A percentile compares a stretch with the other conserved stretches of the same genome.
Evolutionary conservation across 1,139 yeast genomes (phyloP).

Genomic region (Chernovozyma aurita): DNA sequence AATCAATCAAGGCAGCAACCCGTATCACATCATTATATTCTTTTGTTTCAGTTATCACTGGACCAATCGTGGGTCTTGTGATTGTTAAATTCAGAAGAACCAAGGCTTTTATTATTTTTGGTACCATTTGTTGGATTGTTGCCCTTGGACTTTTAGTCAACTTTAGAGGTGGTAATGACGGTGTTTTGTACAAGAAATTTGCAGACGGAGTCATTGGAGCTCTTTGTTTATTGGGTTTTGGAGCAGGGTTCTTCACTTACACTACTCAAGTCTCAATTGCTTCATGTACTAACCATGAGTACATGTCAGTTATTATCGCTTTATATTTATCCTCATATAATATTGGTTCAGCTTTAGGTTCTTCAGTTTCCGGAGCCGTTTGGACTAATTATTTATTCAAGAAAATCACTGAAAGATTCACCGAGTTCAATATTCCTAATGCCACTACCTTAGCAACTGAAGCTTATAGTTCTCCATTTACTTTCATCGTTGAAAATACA

Average conservation of each 20-base stretch:
- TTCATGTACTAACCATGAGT: constrained; percentile 32
- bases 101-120: constrained; percentile 58
- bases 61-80: constrained; percentile 54
- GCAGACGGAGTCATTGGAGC: constrained; percentile 35
- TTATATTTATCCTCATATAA: constrained; percentile 30
- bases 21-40: constrained; percentile 61
- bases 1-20: constrained; percentile 56
- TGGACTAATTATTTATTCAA: constrained; percentile 30
- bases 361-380: constrained; percentile 35
- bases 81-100: constrained; percentile 49
- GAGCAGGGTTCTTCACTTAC: constrained; percentile 35
- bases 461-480: constrained; percentile 28
- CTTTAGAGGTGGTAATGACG: constrained; percentile 50
- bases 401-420: constrained; percentile 5
- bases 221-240: constrained; percentile 29
- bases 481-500: constrained; percentile 19
- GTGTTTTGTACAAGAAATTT: constrained; percentile 25
- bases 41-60: constrained; percentile 60
- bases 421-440: constrained; percentile 2
- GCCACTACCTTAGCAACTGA: constrained; percentile 18
- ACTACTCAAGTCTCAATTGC: constrained; percentile 31
- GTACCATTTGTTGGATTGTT: constrained; percentile 51
- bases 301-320: constrained; percentile 34
- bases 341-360: constrained; percentile 33
- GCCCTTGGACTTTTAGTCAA: constrained; percentile 56